Evolutionary conservation across 108 stramenopile species (phyloP), one percentile per base, ranked within the genome.

Genomic region (Nitzschia sp.): DNA sequence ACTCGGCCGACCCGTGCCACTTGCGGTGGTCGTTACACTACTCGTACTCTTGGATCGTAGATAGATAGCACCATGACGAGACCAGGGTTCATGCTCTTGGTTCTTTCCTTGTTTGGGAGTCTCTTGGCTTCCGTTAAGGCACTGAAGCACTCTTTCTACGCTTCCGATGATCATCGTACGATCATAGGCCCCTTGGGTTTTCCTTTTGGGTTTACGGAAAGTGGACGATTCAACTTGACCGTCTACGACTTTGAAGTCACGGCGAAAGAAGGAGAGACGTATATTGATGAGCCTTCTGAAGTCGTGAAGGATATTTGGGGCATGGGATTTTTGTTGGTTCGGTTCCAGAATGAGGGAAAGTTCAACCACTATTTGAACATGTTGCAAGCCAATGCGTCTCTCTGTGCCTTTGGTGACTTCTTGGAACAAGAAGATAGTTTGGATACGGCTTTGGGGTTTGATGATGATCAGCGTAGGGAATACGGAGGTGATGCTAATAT

Each of bases 161-260:
- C 85, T 10, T 66, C 55, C 25, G 29, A 80, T 25, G 86, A 89
- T 54, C 39, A 65, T 10, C 78, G 91, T 10, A 67, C 75, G 48
- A 39, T 92, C 52, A 86, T 93, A 63, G 92, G 85, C 29, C 92
- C 92, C 10, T 75, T 90, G 10, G 92, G 92, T 10, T 75, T 73
- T 40, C 90, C 92, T 9, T 98, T 96, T 76, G 97, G 97, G 40
- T 97, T 98, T 71, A 61, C 85, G 15, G 71, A 77, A 1, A 84
- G 83, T 19, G 98, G 98, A 8, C 57, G 67, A 39, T 89, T 82
- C 73, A 81, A 89, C 60, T 26, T 96, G 40, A 82, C 79, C 11
- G 91, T 96, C 12, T 88, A 77, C 71, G 84, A 92, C 53, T 92
- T 83, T 63, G 67, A 43, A 24, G 58, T 41, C 41, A 50, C 48